Percentiles rank a stretch among this genome's conserved stretches.
Evolutionary conservation across 78 protist species (phyloP).

Genomic region (Neovahlkampfia damariscottae): DNA sequence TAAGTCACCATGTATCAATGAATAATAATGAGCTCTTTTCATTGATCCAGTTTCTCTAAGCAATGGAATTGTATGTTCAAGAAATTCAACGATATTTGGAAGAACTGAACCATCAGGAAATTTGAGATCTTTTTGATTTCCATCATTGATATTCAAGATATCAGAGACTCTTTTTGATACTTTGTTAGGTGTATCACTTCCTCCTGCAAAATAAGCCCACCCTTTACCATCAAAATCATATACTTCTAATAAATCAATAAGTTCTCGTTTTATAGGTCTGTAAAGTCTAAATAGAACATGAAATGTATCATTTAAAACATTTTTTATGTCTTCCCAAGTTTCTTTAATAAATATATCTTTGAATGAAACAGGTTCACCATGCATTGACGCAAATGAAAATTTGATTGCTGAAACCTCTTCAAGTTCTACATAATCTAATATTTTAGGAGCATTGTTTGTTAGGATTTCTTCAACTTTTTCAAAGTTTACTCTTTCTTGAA

Average conservation of each 20-base stretch:
- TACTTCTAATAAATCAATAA: neutral
- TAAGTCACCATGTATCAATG: neutral
- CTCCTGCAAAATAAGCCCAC: neutral
- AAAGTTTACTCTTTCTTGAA: neutral
- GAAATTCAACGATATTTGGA: neutral
- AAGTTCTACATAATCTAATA: neutral
- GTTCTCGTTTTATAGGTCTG: neutral
- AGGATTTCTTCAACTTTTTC: neutral
- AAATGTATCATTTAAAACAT: neutral
- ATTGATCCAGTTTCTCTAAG: neutral
- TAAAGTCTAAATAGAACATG: neutral
- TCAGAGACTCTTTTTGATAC: neutral
- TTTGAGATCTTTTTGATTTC: neutral
- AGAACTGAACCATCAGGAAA: neutral
- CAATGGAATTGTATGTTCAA: neutral
- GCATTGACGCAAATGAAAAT: neutral
- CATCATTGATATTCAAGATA: neutral
- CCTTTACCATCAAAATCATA: neutral
- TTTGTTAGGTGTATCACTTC: neutral
- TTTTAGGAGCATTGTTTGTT: neutral
- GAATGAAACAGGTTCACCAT: neutral
- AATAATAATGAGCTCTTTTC: neutral
- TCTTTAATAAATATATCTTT: neutral
- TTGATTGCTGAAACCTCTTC: neutral
- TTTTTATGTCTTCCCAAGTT: neutral